These are phyloP conservation scores for Diaporthe capsici DNA, from an alignment of 2,329 filamentous ascomycete genomes.

Conservation along the genomic window DNA sequence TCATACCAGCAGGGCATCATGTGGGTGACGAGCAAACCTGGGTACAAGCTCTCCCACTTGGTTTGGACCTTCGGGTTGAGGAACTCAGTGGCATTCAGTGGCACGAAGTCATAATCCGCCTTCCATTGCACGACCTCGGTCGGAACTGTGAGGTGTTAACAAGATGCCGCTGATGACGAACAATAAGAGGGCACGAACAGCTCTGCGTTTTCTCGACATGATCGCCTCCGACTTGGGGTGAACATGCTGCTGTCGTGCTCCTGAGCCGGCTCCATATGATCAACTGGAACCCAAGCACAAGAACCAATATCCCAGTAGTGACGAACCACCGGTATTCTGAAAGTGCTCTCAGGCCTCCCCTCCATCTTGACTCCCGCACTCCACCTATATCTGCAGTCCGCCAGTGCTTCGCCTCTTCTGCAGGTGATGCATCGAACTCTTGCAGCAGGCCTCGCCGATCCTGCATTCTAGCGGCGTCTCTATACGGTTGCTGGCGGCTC, in stretches of 20 bases:
- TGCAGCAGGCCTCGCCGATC: slow-evolving; percentile 49
- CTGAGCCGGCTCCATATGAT: slow-evolving; percentile 44
- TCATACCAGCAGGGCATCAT: no score
- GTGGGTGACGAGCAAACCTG: slow-evolving; percentile 48
- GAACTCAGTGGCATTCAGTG: slow-evolving; percentile 55
- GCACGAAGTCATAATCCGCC: slow-evolving; percentile 55
- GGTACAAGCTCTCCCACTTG: slow-evolving; percentile 57
- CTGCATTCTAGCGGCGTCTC: slow-evolving; percentile 46
- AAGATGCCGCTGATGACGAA: no score
- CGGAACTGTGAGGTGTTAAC: slow-evolving; percentile 47
- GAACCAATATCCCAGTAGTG: slow-evolving; percentile 49
- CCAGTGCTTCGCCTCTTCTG: slow-evolving; percentile 50
- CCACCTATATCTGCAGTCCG: slow-evolving; percentile 37
- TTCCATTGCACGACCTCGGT: slow-evolving; percentile 55
- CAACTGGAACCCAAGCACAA: slow-evolving; percentile 47
- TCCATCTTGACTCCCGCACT: slow-evolving; percentile 35
- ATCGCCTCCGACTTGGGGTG: slow-evolving; percentile 56
- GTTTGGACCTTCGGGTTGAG: slow-evolving; percentile 53
- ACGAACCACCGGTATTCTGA: slow-evolving; percentile 50
- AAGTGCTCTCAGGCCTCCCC: slow-evolving; percentile 38
- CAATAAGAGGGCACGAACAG: slow-evolving; percentile 46
- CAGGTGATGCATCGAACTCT: slow-evolving; percentile 49
- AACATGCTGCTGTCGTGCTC: slow-evolving; percentile 2
- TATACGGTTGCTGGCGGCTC: slow-evolving; percentile 38
- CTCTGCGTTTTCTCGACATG: slow-evolving; percentile 53